These are phyloP conservation scores for Lenwebbia sp. DNA, from an alignment of 345 rosid genomes.

Conservation along the genomic window DNA sequence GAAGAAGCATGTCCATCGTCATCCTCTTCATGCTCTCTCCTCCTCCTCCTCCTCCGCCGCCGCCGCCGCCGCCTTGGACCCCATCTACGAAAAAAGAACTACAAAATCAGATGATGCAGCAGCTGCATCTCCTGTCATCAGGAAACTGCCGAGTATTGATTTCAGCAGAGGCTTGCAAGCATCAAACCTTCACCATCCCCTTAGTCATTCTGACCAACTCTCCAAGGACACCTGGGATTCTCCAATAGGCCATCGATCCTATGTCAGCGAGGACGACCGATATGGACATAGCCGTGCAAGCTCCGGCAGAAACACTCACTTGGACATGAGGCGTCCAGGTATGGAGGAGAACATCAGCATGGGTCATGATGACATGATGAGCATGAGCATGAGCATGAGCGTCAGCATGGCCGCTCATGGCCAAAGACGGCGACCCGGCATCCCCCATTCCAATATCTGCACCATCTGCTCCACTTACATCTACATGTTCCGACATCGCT, in stretches of 20 bases:
- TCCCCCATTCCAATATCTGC: slow-evolving; percentile 66
- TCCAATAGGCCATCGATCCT: not conserved
- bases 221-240: not conserved
- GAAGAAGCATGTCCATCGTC: not conserved
- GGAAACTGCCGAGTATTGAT: slow-evolving; percentile 35
- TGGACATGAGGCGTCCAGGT: not conserved
- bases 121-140: not conserved
- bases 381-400: not conserved
- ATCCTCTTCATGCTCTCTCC: not conserved
- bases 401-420: not conserved
- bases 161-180: slow-evolving; percentile 25
- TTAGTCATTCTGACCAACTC: not conserved
- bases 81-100: slow-evolving; percentile 7
- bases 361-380: not conserved
- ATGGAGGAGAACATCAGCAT: not conserved
- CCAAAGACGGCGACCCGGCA: slow-evolving; percentile 39
- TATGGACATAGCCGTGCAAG: not conserved
- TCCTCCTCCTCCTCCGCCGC: not conserved
- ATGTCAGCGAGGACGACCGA: not conserved
- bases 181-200: slow-evolving; percentile 2
- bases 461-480: slow-evolving; percentile 41
- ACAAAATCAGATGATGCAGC: not conserved
- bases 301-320: not conserved
- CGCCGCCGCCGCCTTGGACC: not conserved
- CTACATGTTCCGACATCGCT: slow-evolving; percentile 47